These are phyloP conservation scores for Vigna angularis DNA, from an alignment of 306 rosid species.

Conservation along the genomic window DNA sequence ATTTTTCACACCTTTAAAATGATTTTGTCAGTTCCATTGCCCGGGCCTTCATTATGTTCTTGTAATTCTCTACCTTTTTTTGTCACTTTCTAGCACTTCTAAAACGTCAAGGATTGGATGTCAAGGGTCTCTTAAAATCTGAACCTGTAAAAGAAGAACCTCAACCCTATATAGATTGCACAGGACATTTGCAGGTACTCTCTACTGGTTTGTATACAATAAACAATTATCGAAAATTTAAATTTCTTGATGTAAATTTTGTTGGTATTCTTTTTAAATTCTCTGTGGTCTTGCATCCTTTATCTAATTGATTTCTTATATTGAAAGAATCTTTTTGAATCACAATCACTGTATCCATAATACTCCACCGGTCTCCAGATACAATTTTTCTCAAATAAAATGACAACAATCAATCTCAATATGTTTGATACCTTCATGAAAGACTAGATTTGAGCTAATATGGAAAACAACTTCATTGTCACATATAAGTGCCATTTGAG, in stretches of 20 bases:
- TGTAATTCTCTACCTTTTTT: slow-evolving; percentile 41
- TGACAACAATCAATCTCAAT: no score
- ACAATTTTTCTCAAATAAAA: no score
- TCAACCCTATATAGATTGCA: slow-evolving; percentile 89
- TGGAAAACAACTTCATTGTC: no score
- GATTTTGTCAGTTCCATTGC: slow-evolving; percentile 7
- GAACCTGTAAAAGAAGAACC: slow-evolving; percentile 97
- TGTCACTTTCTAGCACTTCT: slow-evolving; percentile 76
- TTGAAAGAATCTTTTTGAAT: slow-evolving; percentile 24
- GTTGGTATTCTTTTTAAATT: slow-evolving; percentile 18
- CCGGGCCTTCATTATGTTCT: slow-evolving; percentile 1
- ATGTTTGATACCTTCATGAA: no score
- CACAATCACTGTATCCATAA: slow-evolving; percentile 24
- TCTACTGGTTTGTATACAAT: slow-evolving; percentile 34
- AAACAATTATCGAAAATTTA: slow-evolving; percentile 33
- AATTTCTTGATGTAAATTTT: slow-evolving; percentile 34
- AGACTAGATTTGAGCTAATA: no score
- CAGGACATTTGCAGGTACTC: slow-evolving; percentile 91
- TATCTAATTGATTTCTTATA: slow-evolving; percentile 25
- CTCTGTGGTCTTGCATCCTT: slow-evolving; percentile 17
- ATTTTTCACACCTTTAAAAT: slow-evolving; percentile 33
- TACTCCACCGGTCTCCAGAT: not conserved
- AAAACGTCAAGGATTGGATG: slow-evolving; percentile 96
- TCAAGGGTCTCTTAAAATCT: slow-evolving; percentile 93
- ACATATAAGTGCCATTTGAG: no score